Evolutionary conservation across 352 stramenopile species (phyloP), one percentile per base, ranked within the genome.

Genomic region (Globisporangium mamillatum): DNA sequence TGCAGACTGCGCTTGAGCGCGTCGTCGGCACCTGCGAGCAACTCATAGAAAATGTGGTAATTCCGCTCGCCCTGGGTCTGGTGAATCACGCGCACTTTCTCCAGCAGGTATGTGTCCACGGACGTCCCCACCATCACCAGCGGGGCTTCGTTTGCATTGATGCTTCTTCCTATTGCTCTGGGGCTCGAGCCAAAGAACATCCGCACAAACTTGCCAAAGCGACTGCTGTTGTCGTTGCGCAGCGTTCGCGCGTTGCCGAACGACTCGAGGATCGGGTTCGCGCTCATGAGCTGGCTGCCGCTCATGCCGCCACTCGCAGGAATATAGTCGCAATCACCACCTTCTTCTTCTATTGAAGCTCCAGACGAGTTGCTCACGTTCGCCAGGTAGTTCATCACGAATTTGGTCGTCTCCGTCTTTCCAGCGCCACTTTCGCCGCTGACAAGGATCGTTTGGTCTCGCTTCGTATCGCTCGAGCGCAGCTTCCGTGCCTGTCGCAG

Each of bases 31-130:
- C 80, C 80, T 34, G 77, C 77, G 24, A 94, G 67, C 16, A 95
- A 72, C 41, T 93, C 81, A 59, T 94, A 95, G 68, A 95, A 93
- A 29, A 92, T 71, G 70, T 95, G 88, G 61, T 89, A 95, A 68
- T 92, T 93, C 25, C 88, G 84, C 63, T 95, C 88, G 18, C 81
- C 82, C 4, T 75, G 64, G 8, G 79, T 81, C 70, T 94, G 88
- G 46, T 86, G 86, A n/a, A 95, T 76, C 36, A 96, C 77, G 41
- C 91, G 86, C 54, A 97, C 90, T 69, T 98, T 98, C 76, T 99
- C 95, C 59, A 98, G 79, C 4, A 98, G 72, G 64, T 98, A 98
- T 16, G 89, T 97, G 63, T 95, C 82, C 58, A 86, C 79, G 0
- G 79, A 89, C 50, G 80, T 93, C 2, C 77, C 77, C n/a, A 86